phyloP scores from a whole-genome alignment of 177 flowering plant species.

The Vitis hybrid region DNA sequence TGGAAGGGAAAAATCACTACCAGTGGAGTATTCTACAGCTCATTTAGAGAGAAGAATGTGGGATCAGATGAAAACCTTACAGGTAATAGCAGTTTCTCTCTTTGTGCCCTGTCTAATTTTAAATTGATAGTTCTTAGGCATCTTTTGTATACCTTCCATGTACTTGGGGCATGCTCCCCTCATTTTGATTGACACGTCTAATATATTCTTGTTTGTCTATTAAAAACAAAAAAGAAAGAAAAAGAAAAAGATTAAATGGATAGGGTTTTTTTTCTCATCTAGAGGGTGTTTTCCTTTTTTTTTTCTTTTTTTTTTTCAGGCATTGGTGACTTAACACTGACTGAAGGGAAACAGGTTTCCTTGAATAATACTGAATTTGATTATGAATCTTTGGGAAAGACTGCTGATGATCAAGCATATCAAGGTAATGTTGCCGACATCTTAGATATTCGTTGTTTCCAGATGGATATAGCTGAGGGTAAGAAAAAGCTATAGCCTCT shows the following conservation, averaged over 20 bases:
- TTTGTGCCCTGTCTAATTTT: not conserved
- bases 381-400: constrained; percentile 11
- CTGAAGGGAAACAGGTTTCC: not conserved
- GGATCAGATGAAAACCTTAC: constrained; percentile 32
- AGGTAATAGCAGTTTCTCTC: constrained; percentile 34
- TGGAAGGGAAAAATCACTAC: constrained; percentile 65
- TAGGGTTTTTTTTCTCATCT: no score
- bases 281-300: no score
- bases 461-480: constrained; percentile 2
- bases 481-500: not conserved
- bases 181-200: not conserved
- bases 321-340: not conserved
- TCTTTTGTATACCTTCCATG: not conserved
- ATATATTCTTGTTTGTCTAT: not conserved
- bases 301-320: not conserved
- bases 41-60: constrained; percentile 35
- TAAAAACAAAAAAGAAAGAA: not conserved
- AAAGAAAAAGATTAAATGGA: no score
- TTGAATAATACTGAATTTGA: not conserved
- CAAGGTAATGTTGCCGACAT: constrained; percentile 21
- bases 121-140: not conserved
- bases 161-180: constrained; percentile 9
- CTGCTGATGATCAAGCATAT: constrained; percentile 15
- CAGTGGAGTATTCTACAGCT: constrained; percentile 51
- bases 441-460: constrained; percentile 6